Conservation (phyloP, 192 early-diverging fungal genomes). For the Fimicolochytrium jonesii region DNA sequence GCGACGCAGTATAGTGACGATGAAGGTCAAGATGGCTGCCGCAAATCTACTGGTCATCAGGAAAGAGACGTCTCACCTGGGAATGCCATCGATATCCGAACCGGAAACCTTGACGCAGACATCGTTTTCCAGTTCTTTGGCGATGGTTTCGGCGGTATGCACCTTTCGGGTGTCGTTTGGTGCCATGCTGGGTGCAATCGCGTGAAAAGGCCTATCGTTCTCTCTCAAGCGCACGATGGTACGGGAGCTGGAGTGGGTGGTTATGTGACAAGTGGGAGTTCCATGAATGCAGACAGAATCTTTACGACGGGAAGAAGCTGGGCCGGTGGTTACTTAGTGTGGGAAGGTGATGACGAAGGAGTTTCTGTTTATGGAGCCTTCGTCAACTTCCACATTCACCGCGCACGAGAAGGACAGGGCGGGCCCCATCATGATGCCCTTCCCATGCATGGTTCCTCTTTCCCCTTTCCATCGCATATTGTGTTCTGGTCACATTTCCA, state of each 20-base stretch:
- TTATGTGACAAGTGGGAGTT: not conserved
- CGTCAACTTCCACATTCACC: too few relatives aligned
- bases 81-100: constrained; percentile 70
- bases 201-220: not conserved
- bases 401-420: not conserved
- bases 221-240: not conserved
- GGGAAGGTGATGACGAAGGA: not conserved
- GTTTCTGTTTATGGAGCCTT: too few relatives aligned
- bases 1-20: too few relatives aligned
- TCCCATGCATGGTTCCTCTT: not conserved
- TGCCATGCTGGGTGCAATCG: not conserved
- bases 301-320: too few relatives aligned
- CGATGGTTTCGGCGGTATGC: not conserved
- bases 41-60: not conserved
- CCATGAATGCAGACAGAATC: too few relatives aligned
- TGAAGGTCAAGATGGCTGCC: not conserved
- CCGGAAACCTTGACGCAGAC: constrained; percentile 46
- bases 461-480: not conserved
- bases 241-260: not conserved
- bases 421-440: not conserved
- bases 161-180: not conserved
- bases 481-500: not conserved
- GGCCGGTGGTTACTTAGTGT: not conserved
- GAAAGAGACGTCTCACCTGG: constrained; percentile 28
- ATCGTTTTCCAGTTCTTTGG: constrained; percentile 9